Evolutionary conservation across 306 rosid genomes (phyloP), one percentile per base, ranked within the genome.

Genomic region (Dalbergia cochinchinensis): DNA sequence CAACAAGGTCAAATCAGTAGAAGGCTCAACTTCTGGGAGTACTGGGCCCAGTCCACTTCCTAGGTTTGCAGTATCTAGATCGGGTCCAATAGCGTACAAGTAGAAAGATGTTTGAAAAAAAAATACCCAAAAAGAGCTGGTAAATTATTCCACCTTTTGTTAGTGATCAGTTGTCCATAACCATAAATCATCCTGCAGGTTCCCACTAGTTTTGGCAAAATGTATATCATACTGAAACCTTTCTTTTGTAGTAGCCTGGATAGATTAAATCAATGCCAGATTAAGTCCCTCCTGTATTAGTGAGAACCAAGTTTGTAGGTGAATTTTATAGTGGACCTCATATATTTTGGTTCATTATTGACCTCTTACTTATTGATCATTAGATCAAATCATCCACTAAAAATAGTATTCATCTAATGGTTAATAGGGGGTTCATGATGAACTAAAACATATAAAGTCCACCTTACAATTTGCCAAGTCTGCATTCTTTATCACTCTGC

Each of bases 1-100:
- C 2, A 90, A 48, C 18, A 80, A 84, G 81, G 78, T 80, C 1
- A 91, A 91, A 82, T 66, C 82, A 37, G 84, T 74, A 41, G 99
- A 95, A 78, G 92, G 98, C 73, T 93, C 97, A 70, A 83, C 86
- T 84, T 93, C 99, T 26, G 96, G 97, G 39, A 88, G 94, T 82
- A 84, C 90, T 7, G 97, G 97, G 42, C 99, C 95, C 33, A 95
- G 98, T 72, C 99, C 98, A 50, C 88, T 95, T 50, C 99, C 98
- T 14, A 92, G 97, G 82, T 95, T 95, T 88, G 98, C 99, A 13
- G 98, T 92, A 51, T 95, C 99, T 41, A 95, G 99, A 83, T 92
- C 99, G 61, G 98, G 99, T 78, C 99, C 99, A 35, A 47, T 95
- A 77, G 89, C 91, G 0, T 95, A 92, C 91, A 95, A 95, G 96